These are phyloP conservation scores for Paspalum vaginatum DNA, from an alignment of 176 grass and related monocot genomes.

Conservation along the genomic window DNA sequence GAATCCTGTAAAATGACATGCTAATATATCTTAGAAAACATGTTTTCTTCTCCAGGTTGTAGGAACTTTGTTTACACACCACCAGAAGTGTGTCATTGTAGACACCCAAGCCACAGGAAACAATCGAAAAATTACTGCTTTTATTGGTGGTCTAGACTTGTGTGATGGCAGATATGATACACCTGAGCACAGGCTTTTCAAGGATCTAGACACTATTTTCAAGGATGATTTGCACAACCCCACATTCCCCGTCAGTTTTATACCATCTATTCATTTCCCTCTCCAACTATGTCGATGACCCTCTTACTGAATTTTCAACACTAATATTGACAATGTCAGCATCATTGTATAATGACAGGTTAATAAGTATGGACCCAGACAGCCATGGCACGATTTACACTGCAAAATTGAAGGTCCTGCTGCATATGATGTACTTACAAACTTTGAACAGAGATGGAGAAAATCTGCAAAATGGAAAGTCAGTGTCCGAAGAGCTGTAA, in stretches of 20 bases:
- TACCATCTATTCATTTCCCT: conserved; percentile 9
- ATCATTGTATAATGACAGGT: conserved; percentile 33
- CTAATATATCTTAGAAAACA: neutral
- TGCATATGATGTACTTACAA: conserved; percentile 82
- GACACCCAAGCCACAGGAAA: conserved; percentile 81
- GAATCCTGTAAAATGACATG: neutral
- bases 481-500: conserved; percentile 67
- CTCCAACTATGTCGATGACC: neutral
- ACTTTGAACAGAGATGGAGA: conserved; percentile 95
- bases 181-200: conserved; percentile 78
- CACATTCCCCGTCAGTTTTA: conserved; percentile 70
- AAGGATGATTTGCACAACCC: conserved; percentile 89
- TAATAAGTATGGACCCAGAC: conserved; percentile 65
- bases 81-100: conserved; percentile 98
- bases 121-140: conserved; percentile 91
- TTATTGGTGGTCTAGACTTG: conserved; percentile 93
- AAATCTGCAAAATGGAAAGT: conserved; percentile 85
- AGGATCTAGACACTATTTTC: conserved; percentile 73
- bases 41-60: conserved; percentile 64
- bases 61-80: conserved; percentile 91
- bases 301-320: neutral
- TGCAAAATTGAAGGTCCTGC: conserved; percentile 92
- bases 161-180: conserved; percentile 85
- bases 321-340: neutral
- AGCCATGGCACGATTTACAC: conserved; percentile 96